Conservation (phyloP, 495 filamentous ascomycete species). For the Ramalina peruviana region DNA sequence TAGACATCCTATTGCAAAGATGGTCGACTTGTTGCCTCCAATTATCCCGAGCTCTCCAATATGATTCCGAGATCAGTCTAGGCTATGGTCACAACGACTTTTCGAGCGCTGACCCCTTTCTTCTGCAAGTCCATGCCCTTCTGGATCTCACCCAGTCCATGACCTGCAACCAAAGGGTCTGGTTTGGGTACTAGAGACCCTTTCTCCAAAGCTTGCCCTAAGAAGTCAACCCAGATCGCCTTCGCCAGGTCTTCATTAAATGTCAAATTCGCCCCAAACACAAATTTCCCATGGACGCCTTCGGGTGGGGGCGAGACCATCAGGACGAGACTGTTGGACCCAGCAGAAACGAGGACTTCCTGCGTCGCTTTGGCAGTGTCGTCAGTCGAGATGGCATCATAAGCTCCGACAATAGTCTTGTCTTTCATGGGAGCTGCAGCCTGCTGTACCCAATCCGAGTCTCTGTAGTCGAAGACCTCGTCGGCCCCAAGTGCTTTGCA, state of each 20-base stretch:
- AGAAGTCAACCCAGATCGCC: slow-evolving; percentile 25
- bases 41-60: no score
- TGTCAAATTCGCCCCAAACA: slow-evolving; percentile 12
- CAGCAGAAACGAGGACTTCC: background rate
- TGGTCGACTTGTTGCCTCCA: no score
- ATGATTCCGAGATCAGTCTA: no score
- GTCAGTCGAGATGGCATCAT: background rate
- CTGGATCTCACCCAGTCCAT: slow-evolving; percentile 30
- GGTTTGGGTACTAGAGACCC: slow-evolving; percentile 20
- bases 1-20: no score
- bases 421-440: slow-evolving; percentile 20
- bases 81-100: slow-evolving; percentile 24
- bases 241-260: slow-evolving; percentile 21
- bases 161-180: slow-evolving; percentile 20
- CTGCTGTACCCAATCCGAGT: slow-evolving; percentile 21
- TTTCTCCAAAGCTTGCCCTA: slow-evolving; percentile 23
- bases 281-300: slow-evolving; percentile 7
- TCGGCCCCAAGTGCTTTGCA: slow-evolving; percentile 39
- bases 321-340: background rate
- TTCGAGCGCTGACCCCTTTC: slow-evolving; percentile 30
- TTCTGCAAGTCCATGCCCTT: slow-evolving; percentile 24
- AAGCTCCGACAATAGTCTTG: slow-evolving; percentile 5
- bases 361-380: no score
- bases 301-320: background rate
- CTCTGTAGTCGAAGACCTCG: slow-evolving; percentile 43